Base-by-base conservation (phyloP, 768 basidiomycete species). In the Suillus cothurnatus region DNA sequence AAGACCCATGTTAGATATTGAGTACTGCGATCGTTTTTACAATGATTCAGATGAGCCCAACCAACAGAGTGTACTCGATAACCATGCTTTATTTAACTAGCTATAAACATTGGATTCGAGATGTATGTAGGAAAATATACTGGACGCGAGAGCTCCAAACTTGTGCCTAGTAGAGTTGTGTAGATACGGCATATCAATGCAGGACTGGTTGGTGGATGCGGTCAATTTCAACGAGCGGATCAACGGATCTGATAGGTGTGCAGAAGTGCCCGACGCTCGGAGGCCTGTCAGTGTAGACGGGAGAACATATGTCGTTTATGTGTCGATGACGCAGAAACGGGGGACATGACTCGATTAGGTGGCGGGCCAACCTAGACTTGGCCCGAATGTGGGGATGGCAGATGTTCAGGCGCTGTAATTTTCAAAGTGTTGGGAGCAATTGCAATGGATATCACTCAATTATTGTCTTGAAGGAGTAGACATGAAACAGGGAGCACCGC, bases 201-300 rank as follows among this genome's bases (percentile, higher is more conserved):
- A 58, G 17, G 26, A 58, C 57, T 58, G 19, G 19, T 39, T 39
- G 26, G 36, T 28, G 57, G 38, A 58, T 58, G 9, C 57, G 57
- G 57, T 58, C 57, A 58, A 58, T 38, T 38, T 58, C 39, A 58
- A 58, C 26, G 57, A 58, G 36, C 39, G 57, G 15, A 32, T 28
- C 17, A 28, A 58, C 26, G 23, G 14, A 58, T 58, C 36, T 58
- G 38, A 58, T 58, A 23, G 56, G 26, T 58, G 38, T 34, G 32
- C 32, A 32, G 32, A 34, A 34, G 32, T 34, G 32, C n/a, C n/a
- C n/a, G n/a, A n/a, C n/a, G n/a, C n/a, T n/a, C n/a, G n/a, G n/a
- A n/a, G n/a, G n/a, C n/a, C n/a, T n/a, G n/a, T n/a, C n/a, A n/a
- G n/a, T n/a, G n/a, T n/a, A n/a, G n/a, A n/a, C n/a, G n/a, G n/a